Evolutionary conservation across 192 early-diverging fungal species (phyloP).

Genomic region (Backusella sp.): DNA sequence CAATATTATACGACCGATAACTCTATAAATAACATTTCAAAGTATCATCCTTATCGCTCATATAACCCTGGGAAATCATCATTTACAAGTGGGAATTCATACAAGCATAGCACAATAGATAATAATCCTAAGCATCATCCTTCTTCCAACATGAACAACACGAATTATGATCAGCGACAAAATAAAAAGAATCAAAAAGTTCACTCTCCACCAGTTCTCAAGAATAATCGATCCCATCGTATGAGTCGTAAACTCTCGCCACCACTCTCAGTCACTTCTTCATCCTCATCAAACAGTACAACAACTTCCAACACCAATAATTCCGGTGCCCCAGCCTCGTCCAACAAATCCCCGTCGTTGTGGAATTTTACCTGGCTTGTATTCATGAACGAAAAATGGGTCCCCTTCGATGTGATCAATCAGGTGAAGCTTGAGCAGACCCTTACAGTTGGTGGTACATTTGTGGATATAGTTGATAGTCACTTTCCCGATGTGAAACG

Average conservation of each 20-base stretch:
- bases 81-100: not conserved
- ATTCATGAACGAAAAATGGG: slow-evolving; percentile 33
- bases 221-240: not conserved
- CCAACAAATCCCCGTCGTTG: not conserved
- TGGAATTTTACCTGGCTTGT: slow-evolving; percentile 36
- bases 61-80: not conserved
- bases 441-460: slow-evolving; percentile 30
- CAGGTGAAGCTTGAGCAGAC: slow-evolving; percentile 36
- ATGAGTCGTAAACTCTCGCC: not conserved
- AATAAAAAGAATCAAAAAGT: not conserved
- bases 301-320: not conserved
- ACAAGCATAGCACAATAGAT: not conserved
- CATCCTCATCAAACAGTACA: not conserved
- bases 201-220: not conserved
- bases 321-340: not conserved
- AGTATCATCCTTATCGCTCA: not conserved
- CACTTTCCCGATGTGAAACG: slow-evolving; percentile 34
- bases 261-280: not conserved
- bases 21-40: not conserved
- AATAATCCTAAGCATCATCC: not conserved
- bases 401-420: slow-evolving; percentile 33
- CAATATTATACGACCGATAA: not conserved
- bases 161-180: not conserved
- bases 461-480: slow-evolving; percentile 35
- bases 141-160: not conserved